Evolutionary conservation across 2,329 filamentous ascomycete genomes (phyloP), one percentile per base, ranked within the genome.

Genomic region (Diaporthe batatas): DNA sequence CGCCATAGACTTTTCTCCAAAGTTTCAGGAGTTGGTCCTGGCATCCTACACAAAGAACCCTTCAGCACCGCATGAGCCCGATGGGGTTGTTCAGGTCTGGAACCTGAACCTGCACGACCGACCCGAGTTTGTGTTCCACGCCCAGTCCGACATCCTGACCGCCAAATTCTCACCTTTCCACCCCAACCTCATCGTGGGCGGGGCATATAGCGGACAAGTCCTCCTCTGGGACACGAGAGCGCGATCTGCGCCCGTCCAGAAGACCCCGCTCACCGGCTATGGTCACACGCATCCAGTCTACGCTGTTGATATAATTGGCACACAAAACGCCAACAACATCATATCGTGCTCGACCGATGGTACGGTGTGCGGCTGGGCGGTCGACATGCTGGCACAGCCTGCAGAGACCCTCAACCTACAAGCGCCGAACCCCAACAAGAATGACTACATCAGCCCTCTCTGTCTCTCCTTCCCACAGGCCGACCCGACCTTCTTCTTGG

Each of bases 161-260:
- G 96, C 96, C 76, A 97, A 96, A 77, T 99, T 99, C 84, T 98
- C 96, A n/a, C 96, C 96, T 0, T 98, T 98, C 80, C 96, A 99
- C 81, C 96, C 96, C 6, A 98, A 98, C 77, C 88, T 99, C 70
- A 97, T 99, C 78, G 91, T 99, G 74, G 96, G 96, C 74, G 97
- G 97, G 64, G 95, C 96, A 47, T 99, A 99, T 84, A 97, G 94
- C 73, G 96, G 96, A 8, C 97, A 99, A 83, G 94, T 99, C 21
- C 89, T 98, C 59, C 89, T 99, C 23, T 99, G 96, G 96, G 97
- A 99, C 80, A 99, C 95, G 14, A 92, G 96, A 75, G 93, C 94
- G 68, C 94, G 94, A 78, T 93, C 95, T 23, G 91, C 92, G 23
- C 96, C 97, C 0, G 95, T 98, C 7, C 95, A 98, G 79, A 98